Evolutionary conservation across 2,329 filamentous ascomycete genomes (phyloP).

Genomic region (Penicillium sp.): DNA sequence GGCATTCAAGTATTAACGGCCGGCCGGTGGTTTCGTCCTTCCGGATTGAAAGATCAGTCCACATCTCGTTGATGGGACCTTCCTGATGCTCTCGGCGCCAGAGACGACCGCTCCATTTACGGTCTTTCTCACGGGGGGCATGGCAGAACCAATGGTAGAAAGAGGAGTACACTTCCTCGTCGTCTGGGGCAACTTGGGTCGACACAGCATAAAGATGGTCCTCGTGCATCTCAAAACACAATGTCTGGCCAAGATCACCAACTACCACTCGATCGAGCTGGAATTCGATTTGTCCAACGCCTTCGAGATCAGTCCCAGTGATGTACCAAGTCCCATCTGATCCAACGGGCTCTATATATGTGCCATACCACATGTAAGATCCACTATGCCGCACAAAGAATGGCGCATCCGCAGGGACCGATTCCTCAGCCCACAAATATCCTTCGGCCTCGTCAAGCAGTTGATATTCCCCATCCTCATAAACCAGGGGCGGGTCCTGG

Average conservation of each 20-base stretch:
- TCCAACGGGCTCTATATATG: conserved; percentile 56
- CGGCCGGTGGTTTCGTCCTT: conserved; percentile 57
- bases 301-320: conserved; percentile 49
- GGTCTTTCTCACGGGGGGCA: conserved; percentile 45
- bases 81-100: conserved; percentile 67
- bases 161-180: conserved; percentile 62
- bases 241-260: conserved; percentile 59
- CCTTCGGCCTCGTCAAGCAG: too few species aligned
- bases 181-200: conserved; percentile 59
- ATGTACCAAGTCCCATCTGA: conserved; percentile 60
- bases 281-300: conserved; percentile 37
- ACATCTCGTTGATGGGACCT: conserved; percentile 69
- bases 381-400: conserved; percentile 65
- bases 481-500: conserved; percentile 8
- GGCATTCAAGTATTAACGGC: conserved; percentile 62
- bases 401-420: conserved; percentile 50
- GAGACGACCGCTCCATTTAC: conserved; percentile 48
- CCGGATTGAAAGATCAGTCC: conserved; percentile 63
- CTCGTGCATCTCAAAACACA: conserved; percentile 69
- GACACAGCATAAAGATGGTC: conserved; percentile 66
- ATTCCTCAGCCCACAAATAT: too few species aligned
- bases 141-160: conserved; percentile 67
- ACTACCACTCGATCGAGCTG: conserved; percentile 14
- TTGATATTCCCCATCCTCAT: conserved; percentile 35
- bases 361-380: conserved; percentile 63